Conservation (phyloP, 2,329 filamentous ascomycete species). For the Dactylellina haptotyla region DNA sequence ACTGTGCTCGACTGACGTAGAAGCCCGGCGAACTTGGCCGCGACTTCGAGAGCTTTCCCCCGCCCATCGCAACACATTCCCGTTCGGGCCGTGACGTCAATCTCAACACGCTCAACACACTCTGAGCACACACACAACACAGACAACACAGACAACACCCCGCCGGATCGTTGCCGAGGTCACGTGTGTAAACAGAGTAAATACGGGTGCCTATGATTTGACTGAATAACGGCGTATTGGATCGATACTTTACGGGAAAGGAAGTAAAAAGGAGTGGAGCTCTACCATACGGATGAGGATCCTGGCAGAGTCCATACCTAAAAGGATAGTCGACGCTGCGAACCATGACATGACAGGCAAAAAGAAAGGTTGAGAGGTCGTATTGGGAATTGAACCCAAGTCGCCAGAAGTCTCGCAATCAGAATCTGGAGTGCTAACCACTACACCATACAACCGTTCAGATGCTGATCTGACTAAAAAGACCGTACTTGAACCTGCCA, state of each 20-base stretch:
- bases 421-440: slow-evolving; percentile 55
- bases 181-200: too few species aligned
- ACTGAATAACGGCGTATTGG: too few species aligned
- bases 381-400: slow-evolving; percentile 55
- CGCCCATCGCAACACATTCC: slow-evolving; percentile 38
- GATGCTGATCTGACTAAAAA: slow-evolving; percentile 10
- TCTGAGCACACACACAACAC: too few species aligned
- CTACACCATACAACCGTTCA: slow-evolving; percentile 53
- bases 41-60: slow-evolving; percentile 50
- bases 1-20: slow-evolving; percentile 50
- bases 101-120: not conserved
- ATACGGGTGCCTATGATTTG: too few species aligned
- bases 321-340: not conserved
- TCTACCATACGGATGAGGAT: too few species aligned
- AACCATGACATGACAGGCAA: slow-evolving; percentile 24
- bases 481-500: not conserved
- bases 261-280: too few species aligned
- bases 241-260: too few species aligned
- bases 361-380: slow-evolving; percentile 44
- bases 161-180: too few species aligned
- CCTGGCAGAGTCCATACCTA: too few species aligned
- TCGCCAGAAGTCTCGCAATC: slow-evolving; percentile 48
- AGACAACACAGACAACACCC: too few species aligned
- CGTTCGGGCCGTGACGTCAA: slow-evolving; percentile 44
- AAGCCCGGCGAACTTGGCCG: slow-evolving; percentile 34